These are phyloP conservation scores for Austroboletus niveus DNA, from an alignment of 1,284 basidiomycete genomes.

Conservation along the genomic window DNA sequence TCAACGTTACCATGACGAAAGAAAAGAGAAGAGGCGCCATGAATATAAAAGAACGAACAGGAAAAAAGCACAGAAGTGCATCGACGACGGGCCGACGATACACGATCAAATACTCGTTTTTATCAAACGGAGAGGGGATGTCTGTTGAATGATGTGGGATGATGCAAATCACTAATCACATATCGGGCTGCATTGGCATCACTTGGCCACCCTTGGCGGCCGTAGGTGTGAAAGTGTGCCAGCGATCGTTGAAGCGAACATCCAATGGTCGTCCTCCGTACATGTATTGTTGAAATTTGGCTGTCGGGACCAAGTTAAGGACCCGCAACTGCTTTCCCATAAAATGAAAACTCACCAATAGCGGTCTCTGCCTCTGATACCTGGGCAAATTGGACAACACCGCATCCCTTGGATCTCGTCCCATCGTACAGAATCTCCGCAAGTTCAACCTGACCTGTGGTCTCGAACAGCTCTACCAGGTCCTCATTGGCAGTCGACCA, in stretches of 20 bases:
- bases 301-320: conserved; percentile 35
- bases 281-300: conserved; percentile 90
- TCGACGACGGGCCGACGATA: neutral
- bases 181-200: conserved; percentile 54
- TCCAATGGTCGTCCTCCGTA: conserved; percentile 86
- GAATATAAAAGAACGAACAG: neutral
- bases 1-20: neutral
- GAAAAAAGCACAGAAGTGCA: conserved; percentile 1
- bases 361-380: conserved; percentile 90
- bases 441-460: conserved; percentile 90
- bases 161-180: conserved; percentile 11
- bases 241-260: conserved; percentile 88
- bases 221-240: conserved; percentile 85
- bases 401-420: conserved; percentile 87
- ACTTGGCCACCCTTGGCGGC: conserved; percentile 82
- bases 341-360: conserved; percentile 55
- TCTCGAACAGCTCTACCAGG: conserved; percentile 96
- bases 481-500: conserved; percentile 99
- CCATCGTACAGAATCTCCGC: conserved; percentile 95
- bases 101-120: conserved; percentile 3
- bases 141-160: too few relatives aligned
- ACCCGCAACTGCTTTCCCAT: neutral
- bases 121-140: neutral
- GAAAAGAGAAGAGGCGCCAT: neutral
- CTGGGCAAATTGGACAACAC: conserved; percentile 93